A percentile compares a stretch with the other conserved stretches of the same genome.
Evolutionary conservation across 805 yeast species (phyloP).

Genomic region (Yamadazyma sp.): DNA sequence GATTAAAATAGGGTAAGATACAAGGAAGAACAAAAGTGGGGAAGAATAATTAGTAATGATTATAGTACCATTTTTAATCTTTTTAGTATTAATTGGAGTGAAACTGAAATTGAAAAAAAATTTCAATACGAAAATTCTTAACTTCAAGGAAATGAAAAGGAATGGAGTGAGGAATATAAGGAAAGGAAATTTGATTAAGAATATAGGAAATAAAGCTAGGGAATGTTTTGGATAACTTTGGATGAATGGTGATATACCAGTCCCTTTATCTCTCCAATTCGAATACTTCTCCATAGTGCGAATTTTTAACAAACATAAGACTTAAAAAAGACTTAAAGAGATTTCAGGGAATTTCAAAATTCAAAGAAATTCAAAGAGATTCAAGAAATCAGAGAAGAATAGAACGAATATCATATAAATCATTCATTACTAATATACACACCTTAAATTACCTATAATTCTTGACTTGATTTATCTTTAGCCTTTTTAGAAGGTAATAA

Average conservation of each 20-base stretch:
- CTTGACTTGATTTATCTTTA: constrained; percentile 64
- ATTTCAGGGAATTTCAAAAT: not conserved
- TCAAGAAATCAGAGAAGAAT: not conserved
- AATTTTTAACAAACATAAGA: not conserved
- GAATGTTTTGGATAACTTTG: constrained; percentile 39
- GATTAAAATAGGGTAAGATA: constrained; percentile 47
- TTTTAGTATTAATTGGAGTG: constrained; percentile 38
- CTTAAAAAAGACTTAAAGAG: not conserved
- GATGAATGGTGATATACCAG: constrained; percentile 89
- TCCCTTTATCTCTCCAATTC: constrained; percentile 82
- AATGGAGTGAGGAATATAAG: constrained; percentile 16
- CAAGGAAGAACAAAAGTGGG: constrained; percentile 10
- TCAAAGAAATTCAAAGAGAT: not conserved
- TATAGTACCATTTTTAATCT: constrained; percentile 36
- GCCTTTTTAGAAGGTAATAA: constrained; percentile 79
- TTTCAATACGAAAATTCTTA: constrained; percentile 18
- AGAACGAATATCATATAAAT: constrained; percentile 2
- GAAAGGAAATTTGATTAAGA: constrained; percentile 30
- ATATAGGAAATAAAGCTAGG: constrained; percentile 4
- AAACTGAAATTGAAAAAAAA: constrained; percentile 35
- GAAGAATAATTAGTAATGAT: constrained; percentile 48
- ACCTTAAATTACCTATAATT: constrained; percentile 44
- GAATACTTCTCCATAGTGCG: constrained; percentile 74
- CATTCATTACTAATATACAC: constrained; percentile 17
- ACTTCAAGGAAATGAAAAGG: constrained; percentile 15